These are phyloP conservation scores for Paramecium biaurelia DNA, from an alignment of 73 alveolate species.

Conservation along the genomic window DNA sequence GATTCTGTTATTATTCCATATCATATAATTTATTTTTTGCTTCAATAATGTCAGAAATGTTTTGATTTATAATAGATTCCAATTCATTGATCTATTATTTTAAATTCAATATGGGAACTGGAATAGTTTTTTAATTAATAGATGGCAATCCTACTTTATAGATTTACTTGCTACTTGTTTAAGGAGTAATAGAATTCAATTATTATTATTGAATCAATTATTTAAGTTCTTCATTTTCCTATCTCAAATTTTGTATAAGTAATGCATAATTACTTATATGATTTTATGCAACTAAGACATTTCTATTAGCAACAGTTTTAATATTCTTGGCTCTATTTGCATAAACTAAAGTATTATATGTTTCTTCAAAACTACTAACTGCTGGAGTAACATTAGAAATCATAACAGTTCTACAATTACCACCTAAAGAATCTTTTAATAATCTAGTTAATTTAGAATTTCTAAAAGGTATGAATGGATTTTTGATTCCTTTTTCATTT, in stretches of 20 bases:
- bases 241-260: constrained; percentile 86
- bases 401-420: constrained; percentile 99
- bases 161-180: background rate
- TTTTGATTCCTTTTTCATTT: constrained; percentile 77
- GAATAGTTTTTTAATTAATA: background rate
- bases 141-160: background rate
- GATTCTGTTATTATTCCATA: background rate
- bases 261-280: constrained; percentile 96
- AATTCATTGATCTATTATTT: background rate
- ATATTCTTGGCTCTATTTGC: constrained; percentile 99
- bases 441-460: constrained; percentile 98
- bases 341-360: constrained; percentile 99
- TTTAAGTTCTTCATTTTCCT: constrained; percentile 72
- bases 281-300: constrained; percentile 92
- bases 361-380: constrained; percentile 92
- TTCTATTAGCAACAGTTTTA: constrained; percentile 90
- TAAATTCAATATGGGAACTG: background rate
- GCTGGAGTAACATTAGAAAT: constrained; percentile 97
- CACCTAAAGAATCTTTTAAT: constrained; percentile 99
- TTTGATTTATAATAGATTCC: background rate
- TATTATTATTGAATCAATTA: background rate
- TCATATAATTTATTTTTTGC: constrained; percentile 27
- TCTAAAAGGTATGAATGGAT: constrained; percentile 95
- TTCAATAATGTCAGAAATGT: background rate
- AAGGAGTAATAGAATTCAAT: background rate